Conservation (phyloP, 1,284 basidiomycete species). For the Heimioporus punctisporus region DNA sequence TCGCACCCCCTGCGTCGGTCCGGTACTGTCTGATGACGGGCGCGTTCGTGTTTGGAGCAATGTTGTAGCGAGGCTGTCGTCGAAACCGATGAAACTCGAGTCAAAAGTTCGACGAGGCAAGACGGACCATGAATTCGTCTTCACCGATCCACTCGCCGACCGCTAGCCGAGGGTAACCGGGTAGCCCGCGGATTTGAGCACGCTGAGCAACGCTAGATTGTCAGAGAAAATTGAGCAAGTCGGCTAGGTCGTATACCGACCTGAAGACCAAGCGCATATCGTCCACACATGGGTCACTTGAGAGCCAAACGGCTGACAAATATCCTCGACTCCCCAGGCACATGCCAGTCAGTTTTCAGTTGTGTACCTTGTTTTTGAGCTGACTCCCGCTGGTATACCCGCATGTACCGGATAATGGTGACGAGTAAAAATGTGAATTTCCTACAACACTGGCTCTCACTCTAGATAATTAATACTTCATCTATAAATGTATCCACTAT, state of each 20-base stretch:
- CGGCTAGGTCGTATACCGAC: constrained; percentile 25
- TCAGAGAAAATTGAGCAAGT: background rate
- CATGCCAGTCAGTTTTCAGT: too few relatives aligned
- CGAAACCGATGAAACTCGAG: too few relatives aligned
- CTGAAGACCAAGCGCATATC: constrained; percentile 57
- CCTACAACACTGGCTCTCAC: too few relatives aligned
- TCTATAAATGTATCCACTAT: too few relatives aligned
- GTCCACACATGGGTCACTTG: constrained; percentile 79
- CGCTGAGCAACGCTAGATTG: constrained; percentile 13
- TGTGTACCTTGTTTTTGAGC: too few relatives aligned
- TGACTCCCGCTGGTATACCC: too few relatives aligned
- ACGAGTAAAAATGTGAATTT: too few relatives aligned
- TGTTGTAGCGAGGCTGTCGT: constrained; percentile 56
- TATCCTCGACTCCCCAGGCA: too few relatives aligned
- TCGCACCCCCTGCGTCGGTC: background rate
- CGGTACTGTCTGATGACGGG: constrained; percentile 58
- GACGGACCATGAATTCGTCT: constrained; percentile 54
- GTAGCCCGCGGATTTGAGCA: constrained; percentile 42
- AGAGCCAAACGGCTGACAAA: too few relatives aligned
- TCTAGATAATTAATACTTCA: too few relatives aligned
- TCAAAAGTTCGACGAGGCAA: too few relatives aligned
- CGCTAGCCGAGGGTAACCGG: constrained; percentile 44
- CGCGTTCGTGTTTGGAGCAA: constrained; percentile 71
- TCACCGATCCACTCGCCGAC: constrained; percentile 66
- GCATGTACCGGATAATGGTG: too few relatives aligned